phyloP scores from a whole-genome alignment of 495 filamentous ascomycete species.

The Xylaria flabelliformis region DNA sequence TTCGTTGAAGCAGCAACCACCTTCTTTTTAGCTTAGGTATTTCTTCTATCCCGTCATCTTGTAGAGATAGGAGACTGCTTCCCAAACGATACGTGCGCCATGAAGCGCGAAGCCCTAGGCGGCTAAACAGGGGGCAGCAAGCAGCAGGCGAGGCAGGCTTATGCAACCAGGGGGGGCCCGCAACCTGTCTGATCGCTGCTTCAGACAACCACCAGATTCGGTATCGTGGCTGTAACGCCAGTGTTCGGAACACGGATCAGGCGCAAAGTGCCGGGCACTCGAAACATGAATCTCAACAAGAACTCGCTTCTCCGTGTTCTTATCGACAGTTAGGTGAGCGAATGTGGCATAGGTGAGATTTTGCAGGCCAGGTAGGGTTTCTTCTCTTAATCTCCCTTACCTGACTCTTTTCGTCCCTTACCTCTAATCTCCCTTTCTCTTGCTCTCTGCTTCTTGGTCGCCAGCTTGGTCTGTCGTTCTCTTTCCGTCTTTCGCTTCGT shows the following conservation, averaged over 20 bases:
- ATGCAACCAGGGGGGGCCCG: conserved; percentile 21
- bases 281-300: conserved; percentile 19
- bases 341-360: neutral
- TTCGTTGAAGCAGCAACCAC: neutral
- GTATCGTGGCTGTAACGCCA: conserved; percentile 17
- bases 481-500: conserved; percentile 17
- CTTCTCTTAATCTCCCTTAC: neutral
- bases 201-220: conserved; percentile 20
- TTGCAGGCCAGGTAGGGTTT: neutral
- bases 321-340: neutral
- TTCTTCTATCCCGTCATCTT: neutral
- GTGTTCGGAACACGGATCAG: conserved; percentile 18
- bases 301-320: conserved; percentile 19
- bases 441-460: conserved; percentile 4
- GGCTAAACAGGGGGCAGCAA: conserved; percentile 21
- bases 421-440: neutral
- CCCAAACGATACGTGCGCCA: neutral
- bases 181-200: conserved; percentile 24
- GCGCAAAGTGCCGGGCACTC: conserved; percentile 1
- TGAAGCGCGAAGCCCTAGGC: conserved; percentile 19
- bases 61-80: neutral
- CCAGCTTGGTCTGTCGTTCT: conserved; percentile 25
- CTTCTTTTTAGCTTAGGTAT: conserved; percentile 14
- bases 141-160: neutral
- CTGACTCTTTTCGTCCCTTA: neutral